Evolutionary conservation across 1,284 basidiomycete species (phyloP).

Genomic region (Porogramme epimiltina): DNA sequence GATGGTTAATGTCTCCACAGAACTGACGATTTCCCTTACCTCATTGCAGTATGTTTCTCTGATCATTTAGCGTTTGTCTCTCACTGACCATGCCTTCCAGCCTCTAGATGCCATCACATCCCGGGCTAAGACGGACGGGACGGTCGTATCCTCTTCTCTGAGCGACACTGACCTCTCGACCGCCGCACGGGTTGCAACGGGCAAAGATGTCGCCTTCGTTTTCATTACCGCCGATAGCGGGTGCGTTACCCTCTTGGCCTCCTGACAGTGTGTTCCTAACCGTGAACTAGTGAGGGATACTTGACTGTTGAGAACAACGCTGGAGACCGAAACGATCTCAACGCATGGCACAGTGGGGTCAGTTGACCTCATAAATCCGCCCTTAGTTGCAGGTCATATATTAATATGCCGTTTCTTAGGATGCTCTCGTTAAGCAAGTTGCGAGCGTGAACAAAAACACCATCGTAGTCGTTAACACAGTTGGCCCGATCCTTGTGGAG

Average conservation of each 20-base stretch:
- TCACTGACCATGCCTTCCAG: constrained; percentile 24
- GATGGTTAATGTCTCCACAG: constrained; percentile 2
- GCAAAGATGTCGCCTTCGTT: constrained; percentile 62
- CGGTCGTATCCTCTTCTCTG: constrained; percentile 51
- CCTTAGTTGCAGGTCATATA: not conserved
- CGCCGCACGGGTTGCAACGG: constrained; percentile 48
- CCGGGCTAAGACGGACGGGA: constrained; percentile 41
- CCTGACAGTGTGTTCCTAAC: not conserved
- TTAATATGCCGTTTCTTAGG: constrained; percentile 33
- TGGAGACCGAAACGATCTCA: constrained; percentile 76
- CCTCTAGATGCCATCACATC: constrained; percentile 53
- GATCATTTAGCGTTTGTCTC: too few relatives aligned
- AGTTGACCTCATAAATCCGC: constrained; percentile 4
- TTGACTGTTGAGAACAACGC: constrained; percentile 63
- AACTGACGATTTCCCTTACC: constrained; percentile 34
- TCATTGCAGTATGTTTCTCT: constrained; percentile 31
- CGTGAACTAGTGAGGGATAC: constrained; percentile 41
- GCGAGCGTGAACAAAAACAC: constrained; percentile 63
- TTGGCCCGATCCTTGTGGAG: constrained; percentile 69
- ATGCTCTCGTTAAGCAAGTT: constrained; percentile 55
- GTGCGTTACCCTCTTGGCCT: constrained; percentile 4
- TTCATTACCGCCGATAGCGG: constrained; percentile 59
- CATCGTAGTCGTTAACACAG: constrained; percentile 76
- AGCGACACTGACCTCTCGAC: constrained; percentile 55
- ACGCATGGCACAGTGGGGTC: constrained; percentile 64